Evolutionary conservation across 1,284 basidiomycete species (phyloP).

Genomic region (Naganishia liquefaciens): DNA sequence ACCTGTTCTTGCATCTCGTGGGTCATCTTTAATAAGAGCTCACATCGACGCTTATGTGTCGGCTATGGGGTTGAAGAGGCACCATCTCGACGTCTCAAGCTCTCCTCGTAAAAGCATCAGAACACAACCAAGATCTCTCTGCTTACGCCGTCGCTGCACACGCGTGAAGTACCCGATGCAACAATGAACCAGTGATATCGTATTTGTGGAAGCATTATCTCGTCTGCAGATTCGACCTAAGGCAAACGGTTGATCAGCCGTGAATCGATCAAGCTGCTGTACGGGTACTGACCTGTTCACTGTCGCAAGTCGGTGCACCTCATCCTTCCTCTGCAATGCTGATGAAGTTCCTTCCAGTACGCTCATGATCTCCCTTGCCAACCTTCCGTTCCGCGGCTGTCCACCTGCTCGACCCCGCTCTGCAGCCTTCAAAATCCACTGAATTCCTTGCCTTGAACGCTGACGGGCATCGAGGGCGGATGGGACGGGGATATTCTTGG

Average conservation of each 20-base stretch:
- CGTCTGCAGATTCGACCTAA: slow-evolving; percentile 23
- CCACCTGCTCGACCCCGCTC: slow-evolving; percentile 58
- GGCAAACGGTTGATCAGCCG: not conserved
- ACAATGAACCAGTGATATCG: no score
- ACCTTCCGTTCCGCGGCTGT: slow-evolving; percentile 62
- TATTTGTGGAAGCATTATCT: slow-evolving; percentile 1
- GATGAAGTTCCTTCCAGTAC: slow-evolving; percentile 65
- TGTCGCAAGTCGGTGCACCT: slow-evolving; percentile 70
- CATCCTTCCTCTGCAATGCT: slow-evolving; percentile 62
- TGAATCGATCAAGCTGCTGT: not conserved
- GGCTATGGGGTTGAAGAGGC: no score
- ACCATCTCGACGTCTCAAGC: no score
- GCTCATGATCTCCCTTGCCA: slow-evolving; percentile 72
- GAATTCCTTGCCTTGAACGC: slow-evolving; percentile 65
- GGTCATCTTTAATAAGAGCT: no score
- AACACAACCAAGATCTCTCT: no score
- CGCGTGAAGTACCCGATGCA: no score
- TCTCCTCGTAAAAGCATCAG: no score
- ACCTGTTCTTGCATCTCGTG: no score
- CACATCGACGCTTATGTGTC: no score
- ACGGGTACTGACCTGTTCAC: slow-evolving; percentile 70
- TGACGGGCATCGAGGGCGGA: slow-evolving; percentile 74
- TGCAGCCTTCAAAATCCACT: slow-evolving; percentile 66
- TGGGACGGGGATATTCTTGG: slow-evolving; percentile 67
- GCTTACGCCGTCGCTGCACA: no score